Base-by-base conservation (phyloP, 768 basidiomycete species). In the Boletus rubropictus region DNA sequence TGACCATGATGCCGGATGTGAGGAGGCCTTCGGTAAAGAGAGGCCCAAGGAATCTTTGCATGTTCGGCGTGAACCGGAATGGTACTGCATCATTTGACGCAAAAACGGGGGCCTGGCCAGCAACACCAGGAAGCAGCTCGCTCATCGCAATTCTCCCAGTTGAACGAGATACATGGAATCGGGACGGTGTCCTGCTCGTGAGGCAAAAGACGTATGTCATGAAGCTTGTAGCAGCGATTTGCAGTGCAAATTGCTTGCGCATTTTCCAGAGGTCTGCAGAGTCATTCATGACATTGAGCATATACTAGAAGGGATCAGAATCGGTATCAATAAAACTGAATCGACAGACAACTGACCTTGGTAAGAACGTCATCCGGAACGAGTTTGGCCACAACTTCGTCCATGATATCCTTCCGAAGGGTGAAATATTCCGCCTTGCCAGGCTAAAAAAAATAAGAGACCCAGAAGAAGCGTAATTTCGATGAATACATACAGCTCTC, bases 21-120 rank as follows among this genome's bases (percentile, higher is more conserved):
- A 99, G 71, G 31, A 96, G 69, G 7, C 95, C 96, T 64, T 99
- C 96, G 1, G 84, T 88, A 34, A 89, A 85, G 44, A 90, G 78
- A 2, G 88, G 86, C 1, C 90, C 91, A 31, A 98, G 69, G 72
- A 99, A 94, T 52, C 79, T 77, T 67, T 99, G 96, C 72, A 99
- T 80, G 67, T 96, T 97, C 4, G 93, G 93, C 4, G 96, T 98
- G 54, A 95, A 81, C 31, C 96, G 85, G 86, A 99, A 99, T 1
- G 96, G 96, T 5, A 97, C 92, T 3, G 83, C 75, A 57, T 99
- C 96, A 54, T 73, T 82, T 15, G 88, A 86, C 12, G 79, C 77
- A 60, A 91, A 87, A 35, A 87, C 66, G 2, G 81, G 62, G 75
- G 84, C 48, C 73, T 66, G 67, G 48, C 68, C 57, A 48, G 62